Base-by-base conservation (phyloP, 441 rosid genomes). In the Dalechampia spathulata region DNA sequence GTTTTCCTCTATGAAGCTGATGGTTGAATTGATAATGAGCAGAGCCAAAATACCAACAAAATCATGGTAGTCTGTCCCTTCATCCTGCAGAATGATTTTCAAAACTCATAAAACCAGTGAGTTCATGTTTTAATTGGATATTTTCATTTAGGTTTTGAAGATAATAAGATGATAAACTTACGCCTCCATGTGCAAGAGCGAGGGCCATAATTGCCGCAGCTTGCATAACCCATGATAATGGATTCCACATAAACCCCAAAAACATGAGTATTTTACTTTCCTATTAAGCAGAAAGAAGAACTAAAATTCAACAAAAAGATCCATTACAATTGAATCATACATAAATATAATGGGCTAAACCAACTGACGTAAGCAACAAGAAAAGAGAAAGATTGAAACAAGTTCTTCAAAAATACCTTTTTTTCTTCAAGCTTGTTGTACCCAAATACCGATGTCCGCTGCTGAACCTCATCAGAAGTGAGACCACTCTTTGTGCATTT, bases 161-260 rank as follows among this genome's bases (percentile, higher is more conserved):
- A 5, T 13, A 17, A 32, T 2, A 22, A 48, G n/a, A 23, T 11
- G 14, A 6, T 17, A 45, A 50, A 68, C 81, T 23, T 76, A 83
- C 89, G 0, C 69, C 78, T 7, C 96, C 96, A 37, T 92, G 86
- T 40, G 98, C 96, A 61, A 92, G 76, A 15, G 75, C 86, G 57
- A 92, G 85, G 57, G 98, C 96, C 98, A 92, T 92, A 47, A 92
- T 52, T 6, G 98, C 96, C 57, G 96, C 95, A 30, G 85, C 80
- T 74, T 92, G 96, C 98, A 92, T 88, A 37, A 86, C 96, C 98
- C 98, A 91, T 6, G 98, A 91, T 22, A 88, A 75, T 16, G 96
- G 96, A 69, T 91, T 88, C 96, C 98, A 86, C 98, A 88, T 88
- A 65, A 92, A 92, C 43, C 96, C 95, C 70, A 84, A 73, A 68